Percentiles rank a stretch among this genome's conserved stretches.
Evolutionary conservation across 352 stramenopile genomes (phyloP).

Genomic region (Phytopythium delawarense): DNA sequence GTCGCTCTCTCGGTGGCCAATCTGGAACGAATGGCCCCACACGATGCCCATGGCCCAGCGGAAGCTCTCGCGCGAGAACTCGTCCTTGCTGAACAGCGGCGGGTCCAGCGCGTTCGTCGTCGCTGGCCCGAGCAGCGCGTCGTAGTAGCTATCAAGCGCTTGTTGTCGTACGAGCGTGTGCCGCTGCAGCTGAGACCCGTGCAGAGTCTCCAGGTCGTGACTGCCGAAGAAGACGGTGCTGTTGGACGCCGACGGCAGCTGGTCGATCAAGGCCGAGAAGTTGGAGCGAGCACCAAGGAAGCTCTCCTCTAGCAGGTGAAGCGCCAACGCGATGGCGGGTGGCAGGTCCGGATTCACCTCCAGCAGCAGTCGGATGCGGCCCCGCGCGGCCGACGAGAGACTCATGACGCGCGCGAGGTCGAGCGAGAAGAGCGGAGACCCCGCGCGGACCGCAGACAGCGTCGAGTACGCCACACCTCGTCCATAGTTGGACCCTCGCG

Average conservation of each 20-base stretch:
- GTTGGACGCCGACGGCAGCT: constrained; percentile 27
- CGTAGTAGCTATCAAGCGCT: constrained; percentile 35
- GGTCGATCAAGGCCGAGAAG: constrained; percentile 30
- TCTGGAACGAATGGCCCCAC: constrained; percentile 32
- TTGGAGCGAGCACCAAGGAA: constrained; percentile 31
- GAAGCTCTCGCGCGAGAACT: constrained; percentile 44
- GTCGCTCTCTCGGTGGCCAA: constrained; percentile 18
- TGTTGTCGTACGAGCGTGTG: constrained; percentile 21
- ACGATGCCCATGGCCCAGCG: constrained; percentile 42
- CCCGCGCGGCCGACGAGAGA: constrained; percentile 20
- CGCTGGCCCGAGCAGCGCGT: constrained; percentile 28
- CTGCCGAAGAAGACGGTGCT: constrained; percentile 42
- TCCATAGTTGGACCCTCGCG: constrained; percentile 38
- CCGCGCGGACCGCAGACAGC: not conserved
- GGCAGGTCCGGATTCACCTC: constrained; percentile 43
- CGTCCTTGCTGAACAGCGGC: constrained; percentile 34
- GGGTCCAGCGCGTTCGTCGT: constrained; percentile 39
- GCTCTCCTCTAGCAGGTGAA: constrained; percentile 46
- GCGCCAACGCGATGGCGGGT: constrained; percentile 27
- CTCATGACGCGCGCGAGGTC: constrained; percentile 36
- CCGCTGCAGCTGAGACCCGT: constrained; percentile 36
- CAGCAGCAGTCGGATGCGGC: constrained; percentile 31
- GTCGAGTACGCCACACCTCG: constrained; percentile 30
- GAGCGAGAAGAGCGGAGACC: constrained; percentile 25
- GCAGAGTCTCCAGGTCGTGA: constrained; percentile 24